Conservation (phyloP, 116 monocot species). For the Trichopus zeylanicus region DNA sequence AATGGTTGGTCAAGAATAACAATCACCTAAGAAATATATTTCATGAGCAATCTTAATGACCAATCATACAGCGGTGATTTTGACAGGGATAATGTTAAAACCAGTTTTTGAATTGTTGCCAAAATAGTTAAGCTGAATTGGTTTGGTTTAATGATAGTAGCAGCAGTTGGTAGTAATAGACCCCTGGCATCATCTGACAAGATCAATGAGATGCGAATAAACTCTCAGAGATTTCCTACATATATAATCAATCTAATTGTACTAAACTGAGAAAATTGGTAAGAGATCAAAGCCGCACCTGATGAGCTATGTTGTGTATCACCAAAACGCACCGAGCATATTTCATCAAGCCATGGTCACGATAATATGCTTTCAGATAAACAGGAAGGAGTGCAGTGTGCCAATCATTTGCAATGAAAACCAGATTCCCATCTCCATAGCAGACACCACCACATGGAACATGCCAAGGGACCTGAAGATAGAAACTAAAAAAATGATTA, state of each 20-base stretch:
- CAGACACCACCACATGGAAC: conserved; percentile 73
- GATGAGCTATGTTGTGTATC: conserved; percentile 92
- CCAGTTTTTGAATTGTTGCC: too few relatives aligned
- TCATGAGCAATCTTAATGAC: too few relatives aligned
- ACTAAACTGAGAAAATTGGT: neutral
- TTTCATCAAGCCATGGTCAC: conserved; percentile 75
- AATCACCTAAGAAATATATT: too few relatives aligned
- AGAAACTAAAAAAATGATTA: neutral
- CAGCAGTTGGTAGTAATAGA: too few relatives aligned
- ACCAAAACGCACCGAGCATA: conserved; percentile 67
- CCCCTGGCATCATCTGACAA: too few relatives aligned
- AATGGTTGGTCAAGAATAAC: too few relatives aligned
- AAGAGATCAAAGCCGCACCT: conserved; percentile 31
- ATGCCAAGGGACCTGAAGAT: conserved; percentile 62
- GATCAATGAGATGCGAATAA: too few relatives aligned
- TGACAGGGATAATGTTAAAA: too few relatives aligned
- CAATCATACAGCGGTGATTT: too few relatives aligned
- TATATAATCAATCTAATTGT: neutral
- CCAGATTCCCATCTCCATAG: conserved; percentile 88
- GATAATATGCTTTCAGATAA: conserved; percentile 88
- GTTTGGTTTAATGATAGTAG: too few relatives aligned
- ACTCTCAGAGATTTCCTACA: neutral
- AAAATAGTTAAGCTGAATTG: too few relatives aligned
- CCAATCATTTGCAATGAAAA: conserved; percentile 86
- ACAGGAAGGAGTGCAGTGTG: conserved; percentile 86